phyloP scores from a whole-genome alignment of 2,329 filamentous ascomycete species.

The Raffaelea ambrosiae region DNA sequence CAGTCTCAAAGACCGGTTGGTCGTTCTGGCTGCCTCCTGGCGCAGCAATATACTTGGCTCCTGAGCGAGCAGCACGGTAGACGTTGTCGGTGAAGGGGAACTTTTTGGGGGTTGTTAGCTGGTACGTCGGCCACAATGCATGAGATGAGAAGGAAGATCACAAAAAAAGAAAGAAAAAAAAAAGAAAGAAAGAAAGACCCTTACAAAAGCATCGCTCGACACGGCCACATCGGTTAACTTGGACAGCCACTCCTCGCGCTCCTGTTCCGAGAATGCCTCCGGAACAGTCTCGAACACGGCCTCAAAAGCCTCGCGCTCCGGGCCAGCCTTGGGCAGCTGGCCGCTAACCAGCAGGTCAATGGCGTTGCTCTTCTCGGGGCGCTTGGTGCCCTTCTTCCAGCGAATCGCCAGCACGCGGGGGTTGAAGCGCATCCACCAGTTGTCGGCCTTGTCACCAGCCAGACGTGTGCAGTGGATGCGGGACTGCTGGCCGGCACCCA shows the following conservation, averaged over 20 bases:
- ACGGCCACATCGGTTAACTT: slow-evolving; percentile 77
- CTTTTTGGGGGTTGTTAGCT: slow-evolving; percentile 29
- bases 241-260: slow-evolving; percentile 77
- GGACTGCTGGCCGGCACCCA: slow-evolving; percentile 94
- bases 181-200: slow-evolving; percentile 38
- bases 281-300: slow-evolving; percentile 86
- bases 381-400: slow-evolving; percentile 97
- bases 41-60: slow-evolving; percentile 92
- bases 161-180: background rate
- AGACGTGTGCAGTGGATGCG: slow-evolving; percentile 97
- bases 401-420: slow-evolving; percentile 77
- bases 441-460: slow-evolving; percentile 96
- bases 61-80: slow-evolving; percentile 80
- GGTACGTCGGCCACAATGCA: too few relatives aligned
- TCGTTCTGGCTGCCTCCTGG: slow-evolving; percentile 88
- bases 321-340: slow-evolving; percentile 71
- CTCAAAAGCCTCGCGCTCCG: slow-evolving; percentile 83
- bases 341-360: slow-evolving; percentile 93
- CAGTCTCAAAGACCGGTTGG: slow-evolving; percentile 71
- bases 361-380: slow-evolving; percentile 94
- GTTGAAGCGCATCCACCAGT: slow-evolving; percentile 99
- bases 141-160: background rate
- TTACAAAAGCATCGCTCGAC: slow-evolving; percentile 89
- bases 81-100: slow-evolving; percentile 99
- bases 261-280: slow-evolving; percentile 68